Evolutionary conservation across 2,329 filamentous ascomycete species (phyloP), one percentile per base, ranked within the genome.

Genomic region (Acrocalymma vagum): DNA sequence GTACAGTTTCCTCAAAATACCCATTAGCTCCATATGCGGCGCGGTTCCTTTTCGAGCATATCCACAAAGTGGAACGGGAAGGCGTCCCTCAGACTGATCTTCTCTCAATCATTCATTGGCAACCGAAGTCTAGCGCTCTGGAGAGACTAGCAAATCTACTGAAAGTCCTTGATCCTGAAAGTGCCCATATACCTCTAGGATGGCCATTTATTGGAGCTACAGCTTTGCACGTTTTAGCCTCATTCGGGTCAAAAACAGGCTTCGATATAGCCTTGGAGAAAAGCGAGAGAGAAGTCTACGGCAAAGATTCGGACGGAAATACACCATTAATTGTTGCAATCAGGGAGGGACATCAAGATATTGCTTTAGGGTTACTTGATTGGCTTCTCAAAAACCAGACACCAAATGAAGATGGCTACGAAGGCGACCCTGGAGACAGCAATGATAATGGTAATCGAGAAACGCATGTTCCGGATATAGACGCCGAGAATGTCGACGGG

Each of bases 151-250:
- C 37, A 6, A 34, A 4, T 17, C 4, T 48, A 21, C 48, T 25
- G 37, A 45, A 11, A 17, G 21, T 29, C n/a, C 18, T 51, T 11
- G 37, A 51, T 22, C 45, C 45, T 21, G 10, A 42, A 18, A 38
- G 27, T 9, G 29, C 26, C 9, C 29, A 48, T 25, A 32, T 38
- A 9, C 48, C 44, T 18, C 21, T 40, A 21, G 40, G 44, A 2
- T 51, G 37, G 44, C 48, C 34, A 15, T 51, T 51, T 17, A 25
- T 42, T 37, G 30, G 25, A 29, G 29, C 38, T 21, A 48, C 40
- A 38, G 17, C 34, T 3, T 20, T 51, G 13, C 38, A 51, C 43
- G 38, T 48, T 28, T 29, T 48, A 27, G 21, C 29, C 3, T 36
- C 44, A 15, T 23, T 42, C 20, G 40, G 48, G 16, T 45, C 37